phyloP scores from a whole-genome alignment of 192 early-diverging fungal species.

The Rhizoclosmatium sp. region DNA sequence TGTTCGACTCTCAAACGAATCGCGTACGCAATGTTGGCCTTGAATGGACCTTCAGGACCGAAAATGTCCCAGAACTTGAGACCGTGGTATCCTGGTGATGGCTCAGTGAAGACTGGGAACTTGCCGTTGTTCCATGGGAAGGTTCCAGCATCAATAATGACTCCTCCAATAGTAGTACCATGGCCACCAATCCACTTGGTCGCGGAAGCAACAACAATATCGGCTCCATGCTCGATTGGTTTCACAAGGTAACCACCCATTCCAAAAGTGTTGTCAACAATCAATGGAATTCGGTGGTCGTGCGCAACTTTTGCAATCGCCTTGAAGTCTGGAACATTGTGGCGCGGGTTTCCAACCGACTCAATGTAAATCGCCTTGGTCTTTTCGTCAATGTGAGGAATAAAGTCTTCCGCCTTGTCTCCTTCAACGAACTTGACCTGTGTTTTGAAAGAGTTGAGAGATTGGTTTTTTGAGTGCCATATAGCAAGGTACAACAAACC shows the following conservation, averaged over 20 bases:
- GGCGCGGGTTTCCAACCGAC: slow-evolving; percentile 90
- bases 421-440: slow-evolving; percentile 75
- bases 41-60: slow-evolving; percentile 72
- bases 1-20: slow-evolving; percentile 84
- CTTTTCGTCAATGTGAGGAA: slow-evolving; percentile 81
- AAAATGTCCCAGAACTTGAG: slow-evolving; percentile 87
- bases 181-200: slow-evolving; percentile 94
- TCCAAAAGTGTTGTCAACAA: slow-evolving; percentile 98
- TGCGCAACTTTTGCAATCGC: slow-evolving; percentile 85
- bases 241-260: slow-evolving; percentile 78
- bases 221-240: slow-evolving; percentile 95
- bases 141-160: slow-evolving; percentile 86
- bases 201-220: slow-evolving; percentile 92
- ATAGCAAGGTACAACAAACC: too few relatives aligned
- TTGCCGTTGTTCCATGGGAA: slow-evolving; percentile 90
- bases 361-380: slow-evolving; percentile 93
- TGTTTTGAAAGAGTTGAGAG: too few relatives aligned
- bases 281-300: slow-evolving; percentile 81
- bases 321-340: slow-evolving; percentile 87
- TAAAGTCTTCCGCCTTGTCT: slow-evolving; percentile 78
- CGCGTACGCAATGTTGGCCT: slow-evolving; percentile 72
- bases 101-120: slow-evolving; percentile 89
- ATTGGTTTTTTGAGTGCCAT: too few relatives aligned
- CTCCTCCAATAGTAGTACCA: slow-evolving; percentile 91
- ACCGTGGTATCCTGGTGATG: slow-evolving; percentile 85